Evolutionary conservation across 208 protist genomes (phyloP).

Genomic region (Phytomonas serpens): DNA sequence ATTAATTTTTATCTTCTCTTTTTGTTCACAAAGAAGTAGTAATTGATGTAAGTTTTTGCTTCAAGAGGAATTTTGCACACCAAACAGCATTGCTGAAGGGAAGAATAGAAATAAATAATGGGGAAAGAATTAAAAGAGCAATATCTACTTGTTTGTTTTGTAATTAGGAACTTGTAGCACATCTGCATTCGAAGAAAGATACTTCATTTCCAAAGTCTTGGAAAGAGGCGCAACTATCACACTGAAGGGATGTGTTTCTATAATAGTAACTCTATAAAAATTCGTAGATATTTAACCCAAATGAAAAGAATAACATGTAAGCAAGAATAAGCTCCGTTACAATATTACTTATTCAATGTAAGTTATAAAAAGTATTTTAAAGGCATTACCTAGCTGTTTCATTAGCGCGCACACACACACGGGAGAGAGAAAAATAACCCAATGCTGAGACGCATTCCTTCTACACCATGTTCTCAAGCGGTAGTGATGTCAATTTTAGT

Average conservation of each 20-base stretch:
- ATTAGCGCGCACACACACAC: background rate
- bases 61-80: background rate
- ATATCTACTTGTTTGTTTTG: background rate
- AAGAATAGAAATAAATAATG: background rate
- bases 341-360: background rate
- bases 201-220: background rate
- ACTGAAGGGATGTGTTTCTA: background rate
- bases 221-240: background rate
- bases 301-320: background rate
- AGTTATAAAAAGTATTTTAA: background rate
- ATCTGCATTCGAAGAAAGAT: background rate
- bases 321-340: background rate
- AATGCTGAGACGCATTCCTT: background rate
- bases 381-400: background rate
- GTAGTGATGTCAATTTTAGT: background rate
- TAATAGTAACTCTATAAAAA: constrained; percentile 8
- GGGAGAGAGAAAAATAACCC: background rate
- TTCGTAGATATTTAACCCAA: background rate
- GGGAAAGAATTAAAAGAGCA: background rate
- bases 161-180: background rate
- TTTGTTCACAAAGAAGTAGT: background rate
- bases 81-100: background rate
- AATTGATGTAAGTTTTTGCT: background rate
- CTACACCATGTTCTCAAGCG: background rate
- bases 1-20: background rate